Evolutionary conservation across 208 protist species (phyloP), one percentile per base, ranked within the genome.

Genomic region (Crithidia expoeki): DNA sequence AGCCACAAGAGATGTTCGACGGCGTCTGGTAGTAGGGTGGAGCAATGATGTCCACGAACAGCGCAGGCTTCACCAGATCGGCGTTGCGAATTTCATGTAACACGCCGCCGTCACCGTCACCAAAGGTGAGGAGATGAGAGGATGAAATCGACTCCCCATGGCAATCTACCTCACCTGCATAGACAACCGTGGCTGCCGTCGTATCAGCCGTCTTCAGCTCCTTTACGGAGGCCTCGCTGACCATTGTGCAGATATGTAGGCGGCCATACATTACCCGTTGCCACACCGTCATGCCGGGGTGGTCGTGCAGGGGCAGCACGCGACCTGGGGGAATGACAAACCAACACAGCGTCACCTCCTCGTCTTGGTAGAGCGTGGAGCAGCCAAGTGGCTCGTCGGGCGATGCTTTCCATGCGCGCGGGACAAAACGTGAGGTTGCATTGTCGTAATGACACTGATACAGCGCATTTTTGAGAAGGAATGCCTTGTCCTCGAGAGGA

Each of bases 1-100:
- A 94, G 11, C 74, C 81, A 60, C 89, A 94, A 0, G 74, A 28
- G 28, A 84, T 77, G 56, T 86, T 64, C 27, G 77, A 21, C 5
- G 84, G 82, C 17, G 68, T 40, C 14, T 46, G 67, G 38, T 88
- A 63, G 70, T 94, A 94, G 2, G 89, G 84, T 11, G 86, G 89
- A 0, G 89, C 50, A 30, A 91, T 92, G 51, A 93, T 80, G 65
- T 94, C 85, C 14, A 94, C 59, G 44, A 93, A 86, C 23, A 94
- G 56, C 1, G 86, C 85, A 0, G 89, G 89, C 7, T 64, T 60
- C 28, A 17, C 23, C 10, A 65, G 59, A 25, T 89, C 66, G 19
- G 67, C 33, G 67, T 94, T 94, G 16, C 53, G 40, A 47, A 94
- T 80, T 62, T 89, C 84, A 52, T 92, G 89, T 10, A 92, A 58